Evolutionary conservation across 1,139 yeast species (phyloP).

Genomic region (Kodamaea ohmeri): DNA sequence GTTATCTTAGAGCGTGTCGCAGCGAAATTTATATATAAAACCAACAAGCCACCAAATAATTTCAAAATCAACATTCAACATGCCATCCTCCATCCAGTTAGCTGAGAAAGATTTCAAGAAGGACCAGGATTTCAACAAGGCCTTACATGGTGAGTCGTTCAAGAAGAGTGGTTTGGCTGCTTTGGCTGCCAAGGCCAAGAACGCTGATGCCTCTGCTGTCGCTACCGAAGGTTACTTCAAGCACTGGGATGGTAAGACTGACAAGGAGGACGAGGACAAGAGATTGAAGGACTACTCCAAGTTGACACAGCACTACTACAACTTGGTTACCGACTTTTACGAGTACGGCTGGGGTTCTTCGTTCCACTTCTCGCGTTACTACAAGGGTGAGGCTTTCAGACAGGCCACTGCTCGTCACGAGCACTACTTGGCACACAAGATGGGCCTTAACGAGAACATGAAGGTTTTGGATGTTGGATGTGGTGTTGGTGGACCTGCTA

Average conservation of each 20-base stretch:
- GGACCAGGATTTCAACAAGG: constrained; percentile 71
- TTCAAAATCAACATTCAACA: constrained; percentile 10
- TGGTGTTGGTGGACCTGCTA: constrained; percentile 99
- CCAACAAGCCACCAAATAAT: neutral
- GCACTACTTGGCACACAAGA: constrained; percentile 87
- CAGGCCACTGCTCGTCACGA: constrained; percentile 98
- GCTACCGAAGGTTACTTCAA: constrained; percentile 91
- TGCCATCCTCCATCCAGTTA: constrained; percentile 18
- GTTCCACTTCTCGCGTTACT: constrained; percentile 96
- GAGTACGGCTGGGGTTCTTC: constrained; percentile 99
- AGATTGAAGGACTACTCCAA: constrained; percentile 84
- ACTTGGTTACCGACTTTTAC: constrained; percentile 90
- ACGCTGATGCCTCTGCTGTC: constrained; percentile 69
- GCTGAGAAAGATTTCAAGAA: constrained; percentile 42
- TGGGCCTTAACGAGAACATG: constrained; percentile 75
- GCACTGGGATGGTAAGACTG: constrained; percentile 92
- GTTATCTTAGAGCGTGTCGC: neutral
- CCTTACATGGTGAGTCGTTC: constrained; percentile 78
- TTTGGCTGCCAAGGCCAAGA: constrained; percentile 59
- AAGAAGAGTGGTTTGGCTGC: constrained; percentile 73
- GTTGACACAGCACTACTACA: constrained; percentile 92
- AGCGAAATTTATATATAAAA: neutral
- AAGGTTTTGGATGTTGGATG: constrained; percentile 96
- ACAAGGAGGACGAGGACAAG: constrained; percentile 70
- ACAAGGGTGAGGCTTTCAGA: constrained; percentile 87